Conservation (phyloP, 2,329 filamentous ascomycete genomes). For the Pleoardoris graminearum region DNA sequence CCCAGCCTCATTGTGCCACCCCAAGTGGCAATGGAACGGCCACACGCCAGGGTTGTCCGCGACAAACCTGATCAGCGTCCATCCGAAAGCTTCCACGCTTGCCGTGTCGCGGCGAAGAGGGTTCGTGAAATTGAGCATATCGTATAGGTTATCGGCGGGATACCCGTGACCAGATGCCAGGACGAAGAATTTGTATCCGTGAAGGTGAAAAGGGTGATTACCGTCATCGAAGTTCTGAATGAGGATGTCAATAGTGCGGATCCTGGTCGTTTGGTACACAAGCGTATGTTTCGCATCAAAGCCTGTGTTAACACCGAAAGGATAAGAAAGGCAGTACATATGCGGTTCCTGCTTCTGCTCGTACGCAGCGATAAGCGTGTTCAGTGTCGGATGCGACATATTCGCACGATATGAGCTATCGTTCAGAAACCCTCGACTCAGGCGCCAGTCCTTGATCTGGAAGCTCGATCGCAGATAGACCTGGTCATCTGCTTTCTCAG, state of each 20-base stretch:
- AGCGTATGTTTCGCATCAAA: conserved; percentile 37
- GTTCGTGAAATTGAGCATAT: conserved; percentile 35
- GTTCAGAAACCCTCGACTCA: conserved; percentile 64
- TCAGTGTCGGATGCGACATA: conserved; percentile 54
- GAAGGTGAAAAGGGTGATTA: conserved; percentile 56
- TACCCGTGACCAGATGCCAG: conserved; percentile 47
- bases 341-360: conserved; percentile 32
- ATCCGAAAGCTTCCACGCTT: conserved; percentile 66
- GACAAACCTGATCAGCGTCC: conserved; percentile 63
- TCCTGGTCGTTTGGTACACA: conserved; percentile 42
- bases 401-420: conserved; percentile 57
- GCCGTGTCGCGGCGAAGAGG: conserved; percentile 69
- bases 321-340: conserved; percentile 12
- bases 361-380: conserved; percentile 55
- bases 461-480: conserved; percentile 62
- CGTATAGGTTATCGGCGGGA: conserved; percentile 27
- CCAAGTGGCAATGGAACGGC: conserved; percentile 76
- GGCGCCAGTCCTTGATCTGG: conserved; percentile 61
- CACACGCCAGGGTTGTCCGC: conserved; percentile 67
- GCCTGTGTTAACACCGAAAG: conserved; percentile 26
- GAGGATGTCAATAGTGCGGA: conserved; percentile 43
- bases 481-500: conserved; percentile 54
- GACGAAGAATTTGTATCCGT: conserved; percentile 68
- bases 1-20: conserved; percentile 55
- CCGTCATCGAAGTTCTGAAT: conserved; percentile 43